Percentiles rank a stretch among this genome's conserved stretches.
Evolutionary conservation across 1,284 basidiomycete species (phyloP).

Genomic region (Austroboletus niveus): DNA sequence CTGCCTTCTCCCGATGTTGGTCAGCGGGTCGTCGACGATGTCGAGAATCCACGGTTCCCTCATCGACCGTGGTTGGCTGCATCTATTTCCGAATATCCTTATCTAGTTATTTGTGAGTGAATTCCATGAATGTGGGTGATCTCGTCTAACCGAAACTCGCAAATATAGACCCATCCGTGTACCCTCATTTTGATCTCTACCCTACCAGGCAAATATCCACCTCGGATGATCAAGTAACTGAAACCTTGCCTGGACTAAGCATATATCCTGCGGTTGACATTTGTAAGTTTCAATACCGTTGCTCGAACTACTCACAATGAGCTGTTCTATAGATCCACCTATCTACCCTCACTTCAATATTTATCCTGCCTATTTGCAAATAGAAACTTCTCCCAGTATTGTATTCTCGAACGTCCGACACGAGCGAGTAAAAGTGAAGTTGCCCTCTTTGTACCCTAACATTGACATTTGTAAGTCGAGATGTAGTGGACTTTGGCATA

Average conservation of each 20-base stretch:
- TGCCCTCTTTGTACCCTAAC: slow-evolving; percentile 14
- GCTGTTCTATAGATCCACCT: slow-evolving; percentile 21
- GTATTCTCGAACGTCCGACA: background rate
- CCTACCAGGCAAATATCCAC: slow-evolving; percentile 22
- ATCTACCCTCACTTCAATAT: slow-evolving; percentile 32
- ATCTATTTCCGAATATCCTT: slow-evolving; percentile 29
- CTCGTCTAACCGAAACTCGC: slow-evolving; percentile 8
- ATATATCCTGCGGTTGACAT: slow-evolving; percentile 19
- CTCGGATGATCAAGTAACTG: background rate
- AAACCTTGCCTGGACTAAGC: background rate
- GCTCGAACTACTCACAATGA: background rate
- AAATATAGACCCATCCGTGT: slow-evolving; percentile 38
- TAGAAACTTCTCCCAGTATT: slow-evolving; percentile 3
- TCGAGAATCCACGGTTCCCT: slow-evolving; percentile 2
- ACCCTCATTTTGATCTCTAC: slow-evolving; percentile 48
- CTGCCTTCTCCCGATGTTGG: slow-evolving; percentile 36
- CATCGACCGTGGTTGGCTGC: slow-evolving; percentile 9
- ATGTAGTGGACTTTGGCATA: background rate
- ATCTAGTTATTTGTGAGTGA: slow-evolving; percentile 36
- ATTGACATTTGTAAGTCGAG: slow-evolving; percentile 24
- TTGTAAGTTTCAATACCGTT: slow-evolving; percentile 17
- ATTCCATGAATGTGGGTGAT: background rate
- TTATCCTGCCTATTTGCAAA: slow-evolving; percentile 20
- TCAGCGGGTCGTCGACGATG: slow-evolving; percentile 42
- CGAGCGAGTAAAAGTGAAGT: slow-evolving; percentile 7